Evolutionary conservation across 495 filamentous ascomycete genomes (phyloP), one percentile per base, ranked within the genome.

Genomic region (Aspergillus kassunensis): DNA sequence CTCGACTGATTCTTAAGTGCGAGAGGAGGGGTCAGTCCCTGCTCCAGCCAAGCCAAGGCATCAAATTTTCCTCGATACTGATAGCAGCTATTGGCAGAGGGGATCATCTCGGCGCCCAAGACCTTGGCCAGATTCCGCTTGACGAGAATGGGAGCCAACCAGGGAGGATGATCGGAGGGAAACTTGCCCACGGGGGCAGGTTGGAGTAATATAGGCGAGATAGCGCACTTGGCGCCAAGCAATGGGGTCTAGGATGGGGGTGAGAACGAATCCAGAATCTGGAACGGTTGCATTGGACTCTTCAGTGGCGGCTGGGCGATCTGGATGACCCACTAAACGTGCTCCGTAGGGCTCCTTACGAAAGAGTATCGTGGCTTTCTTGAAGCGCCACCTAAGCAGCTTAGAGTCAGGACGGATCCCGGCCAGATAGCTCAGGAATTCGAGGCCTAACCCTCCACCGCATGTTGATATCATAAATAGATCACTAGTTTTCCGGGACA

Each of bases 81-180:
- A 44, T 34, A 30, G 16, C 30, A 45, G 16, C 43, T 18, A 46
- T 46, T 46, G 44, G 44, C 20, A 33, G 30, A 34, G 30, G 30
- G 5, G 30, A 35, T 25, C 30, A 35, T 11, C 44, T 46, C 35
- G 44, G 44, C 44, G 44, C 44, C 44, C 44, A n/a, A 46, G 44
- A 30, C 6, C 30, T 20, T 34, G 27, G 15, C 35, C 21, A 40
- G 18, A 40, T 21, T 12, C n/a, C 16, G n/a, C n/a, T n/a, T n/a
- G n/a, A 18, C n/a, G 19, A 13, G 20, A 15, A 1, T 4, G 13
- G n/a, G 21, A 25, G 39, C 39, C 39, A 42, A 42, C 39, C 21
- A 42, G 19, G 18, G 4, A 18, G 19, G 18, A 19, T 19, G n/a
- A 44, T 31, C 25, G 42, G n/a, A 31, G 42, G 25, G 8, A 30